phyloP scores from a whole-genome alignment of 2,329 filamentous ascomycete genomes.

The Exutisphaerella laricina region DNA sequence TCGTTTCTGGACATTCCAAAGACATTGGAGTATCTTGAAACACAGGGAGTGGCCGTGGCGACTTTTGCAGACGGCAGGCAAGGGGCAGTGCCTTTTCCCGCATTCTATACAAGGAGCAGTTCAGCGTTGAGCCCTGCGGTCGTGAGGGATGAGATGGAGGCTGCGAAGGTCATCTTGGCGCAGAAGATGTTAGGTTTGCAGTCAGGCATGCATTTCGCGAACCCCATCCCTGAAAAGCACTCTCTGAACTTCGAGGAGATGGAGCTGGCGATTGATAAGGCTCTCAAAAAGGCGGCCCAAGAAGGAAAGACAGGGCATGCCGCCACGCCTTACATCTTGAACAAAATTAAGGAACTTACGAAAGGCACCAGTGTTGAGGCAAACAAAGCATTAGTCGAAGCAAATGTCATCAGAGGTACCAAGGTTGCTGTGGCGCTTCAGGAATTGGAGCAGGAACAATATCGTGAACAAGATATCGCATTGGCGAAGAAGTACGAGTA shows the following conservation, averaged over 20 bases:
- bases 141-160: constrained; percentile 69
- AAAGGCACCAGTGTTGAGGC: constrained; percentile 64
- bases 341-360: constrained; percentile 72
- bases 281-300: constrained; percentile 58
- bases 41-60: constrained; percentile 70
- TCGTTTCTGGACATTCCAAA: constrained; percentile 89
- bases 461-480: neutral
- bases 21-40: constrained; percentile 76
- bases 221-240: constrained; percentile 68
- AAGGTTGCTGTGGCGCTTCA: constrained; percentile 59
- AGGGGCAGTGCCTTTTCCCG: constrained; percentile 75
- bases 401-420: constrained; percentile 61
- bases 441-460: constrained; percentile 44
- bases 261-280: constrained; percentile 61
- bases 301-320: constrained; percentile 65
- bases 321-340: constrained; percentile 80
- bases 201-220: constrained; percentile 81
- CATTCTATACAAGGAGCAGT: constrained; percentile 88
- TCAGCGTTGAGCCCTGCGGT: constrained; percentile 72
- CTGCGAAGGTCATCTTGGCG: constrained; percentile 80
- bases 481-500: constrained; percentile 6
- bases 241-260: constrained; percentile 68
- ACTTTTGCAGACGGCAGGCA: constrained; percentile 81
- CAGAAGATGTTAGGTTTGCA: constrained; percentile 66
- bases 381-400: constrained; percentile 65